Evolutionary conservation across 163 green algal species (phyloP), one percentile per base, ranked within the genome.

Genomic region (Picocystis sp.): DNA sequence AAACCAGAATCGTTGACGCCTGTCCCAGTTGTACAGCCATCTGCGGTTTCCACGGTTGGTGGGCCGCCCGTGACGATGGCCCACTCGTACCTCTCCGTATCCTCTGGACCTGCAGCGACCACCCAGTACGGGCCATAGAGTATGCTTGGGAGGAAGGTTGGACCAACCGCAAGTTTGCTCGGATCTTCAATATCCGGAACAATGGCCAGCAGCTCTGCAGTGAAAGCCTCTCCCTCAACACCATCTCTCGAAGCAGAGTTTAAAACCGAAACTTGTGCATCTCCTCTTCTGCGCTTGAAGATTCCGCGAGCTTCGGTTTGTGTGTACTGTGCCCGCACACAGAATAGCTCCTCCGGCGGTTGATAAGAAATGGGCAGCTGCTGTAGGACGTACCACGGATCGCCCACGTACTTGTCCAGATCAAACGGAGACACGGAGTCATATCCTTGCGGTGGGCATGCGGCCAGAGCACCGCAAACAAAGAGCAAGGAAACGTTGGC

Each of bases 81-180:
- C 43, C 33, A 54, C 2, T 22, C 24, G 11, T 54, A 45, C 41
- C 25, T 50, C 14, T 17, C 14, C 1, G 34, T 48, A 11, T 54
- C 24, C n/a, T 14, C 19, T 29, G 43, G 24, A 52, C 35, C 51
- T 8, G 51, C 35, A 3, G 56, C 56, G 2, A 64, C 57, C 45
- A 64, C 33, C 57, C 57, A 64, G 19, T 64, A 64, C 14, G 50
- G 49, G 13, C 57, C 57, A 23, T 64, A 58, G 11, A 52, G 17
- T 24, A 52, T 34, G 21, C 22, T 24, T 5, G 57, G 57, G 9
- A 64, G 15, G 29, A 64, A 64, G 19, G 17, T 43, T 1, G 49
- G 49, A 33, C 57, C 57, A 19, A 64, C 57, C 5, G 12, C 14
- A n/a, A 64, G 45, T 33, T 62, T 54, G 17, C 34, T 11, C 21